These are phyloP conservation scores for Elsinoe ampelina DNA, from an alignment of 2,329 filamentous ascomycete genomes.

Conservation along the genomic window DNA sequence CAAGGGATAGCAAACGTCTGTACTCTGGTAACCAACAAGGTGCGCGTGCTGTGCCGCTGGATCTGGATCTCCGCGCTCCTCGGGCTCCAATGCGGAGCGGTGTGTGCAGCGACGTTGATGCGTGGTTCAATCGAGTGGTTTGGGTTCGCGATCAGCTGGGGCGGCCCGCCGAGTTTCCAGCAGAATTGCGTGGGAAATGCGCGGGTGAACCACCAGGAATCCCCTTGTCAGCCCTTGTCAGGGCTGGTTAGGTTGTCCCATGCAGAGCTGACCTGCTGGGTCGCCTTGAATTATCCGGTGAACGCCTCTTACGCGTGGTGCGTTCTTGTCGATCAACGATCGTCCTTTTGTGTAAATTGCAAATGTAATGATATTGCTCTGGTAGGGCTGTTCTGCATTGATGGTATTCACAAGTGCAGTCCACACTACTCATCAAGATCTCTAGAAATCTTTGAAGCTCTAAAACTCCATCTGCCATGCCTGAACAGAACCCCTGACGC, in stretches of 20 bases:
- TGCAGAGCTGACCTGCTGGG: background rate
- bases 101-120: background rate
- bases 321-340: background rate
- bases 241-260: too few species aligned
- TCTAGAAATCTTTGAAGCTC: background rate
- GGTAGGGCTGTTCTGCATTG: background rate
- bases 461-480: background rate
- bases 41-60: background rate
- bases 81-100: background rate
- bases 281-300: constrained; percentile 1
- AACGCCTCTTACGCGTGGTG: background rate
- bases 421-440: background rate
- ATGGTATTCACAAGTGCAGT: background rate
- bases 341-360: background rate
- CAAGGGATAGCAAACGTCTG: constrained; percentile 7
- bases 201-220: too few species aligned
- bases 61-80: background rate
- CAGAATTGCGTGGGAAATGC: background rate
- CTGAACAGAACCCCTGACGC: background rate
- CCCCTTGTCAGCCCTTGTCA: too few species aligned
- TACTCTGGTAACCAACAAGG: background rate
- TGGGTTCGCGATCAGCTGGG: background rate
- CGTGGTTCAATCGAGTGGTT: background rate
- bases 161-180: background rate
- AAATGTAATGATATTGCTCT: background rate